These are phyloP conservation scores for Parachlorella kessleri DNA, from an alignment of 139 green algal species.

Conservation along the genomic window DNA sequence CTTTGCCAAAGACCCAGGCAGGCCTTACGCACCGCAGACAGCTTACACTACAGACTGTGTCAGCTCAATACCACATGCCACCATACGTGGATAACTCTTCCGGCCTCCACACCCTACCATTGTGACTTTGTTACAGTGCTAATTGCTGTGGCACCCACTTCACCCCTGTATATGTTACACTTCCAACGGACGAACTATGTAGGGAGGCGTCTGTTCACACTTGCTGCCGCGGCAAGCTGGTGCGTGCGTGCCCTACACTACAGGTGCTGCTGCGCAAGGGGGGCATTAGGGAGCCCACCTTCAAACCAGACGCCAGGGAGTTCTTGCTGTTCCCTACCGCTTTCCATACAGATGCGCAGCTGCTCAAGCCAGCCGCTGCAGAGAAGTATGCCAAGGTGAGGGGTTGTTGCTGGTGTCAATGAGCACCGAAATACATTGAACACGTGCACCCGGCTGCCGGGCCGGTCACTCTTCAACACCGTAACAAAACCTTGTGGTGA, in stretches of 20 bases:
- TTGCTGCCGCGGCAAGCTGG: neutral
- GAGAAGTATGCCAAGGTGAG: constrained; percentile 31
- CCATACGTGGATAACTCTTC: too few relatives aligned
- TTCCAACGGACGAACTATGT: too few relatives aligned
- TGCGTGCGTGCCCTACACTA: neutral
- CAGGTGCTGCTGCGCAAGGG: constrained; percentile 77
- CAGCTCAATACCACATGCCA: too few relatives aligned
- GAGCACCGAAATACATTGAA: too few relatives aligned
- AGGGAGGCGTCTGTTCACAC: neutral
- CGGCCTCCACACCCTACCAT: too few relatives aligned
- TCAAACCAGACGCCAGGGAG: constrained; percentile 21
- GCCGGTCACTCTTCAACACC: too few relatives aligned
- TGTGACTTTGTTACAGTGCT: too few relatives aligned
- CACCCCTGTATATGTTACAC: neutral
- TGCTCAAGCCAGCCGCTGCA: constrained; percentile 50
- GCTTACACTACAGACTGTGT: too few relatives aligned
- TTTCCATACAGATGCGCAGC: constrained; percentile 58
- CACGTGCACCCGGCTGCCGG: too few relatives aligned
- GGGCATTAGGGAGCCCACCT: constrained; percentile 68
- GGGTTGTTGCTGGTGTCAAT: too few relatives aligned
- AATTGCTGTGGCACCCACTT: too few relatives aligned
- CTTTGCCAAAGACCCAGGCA: neutral
- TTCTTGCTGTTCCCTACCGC: constrained; percentile 65
- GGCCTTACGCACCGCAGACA: neutral
- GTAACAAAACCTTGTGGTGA: too few relatives aligned